Percentiles rank a stretch among this genome's conserved stretches.
Conservation (phyloP, 805 yeast species). For the Candida sphagnicola region DNA sequence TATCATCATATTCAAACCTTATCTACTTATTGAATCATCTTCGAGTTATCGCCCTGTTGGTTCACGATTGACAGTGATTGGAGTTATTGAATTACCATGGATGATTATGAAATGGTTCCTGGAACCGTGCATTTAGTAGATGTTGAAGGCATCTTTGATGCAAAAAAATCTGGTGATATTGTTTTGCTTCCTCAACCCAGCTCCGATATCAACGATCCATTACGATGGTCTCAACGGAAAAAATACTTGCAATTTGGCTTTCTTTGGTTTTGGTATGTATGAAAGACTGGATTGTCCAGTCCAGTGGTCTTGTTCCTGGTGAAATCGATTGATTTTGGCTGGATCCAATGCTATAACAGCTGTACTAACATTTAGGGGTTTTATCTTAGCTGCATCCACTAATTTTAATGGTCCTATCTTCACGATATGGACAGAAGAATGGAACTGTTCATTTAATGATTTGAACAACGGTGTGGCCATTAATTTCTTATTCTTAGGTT, state of each 20-base stretch:
- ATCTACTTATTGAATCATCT: too few relatives aligned
- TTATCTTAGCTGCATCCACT: slow-evolving; percentile 20
- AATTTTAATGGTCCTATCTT: slow-evolving; percentile 28
- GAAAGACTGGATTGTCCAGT: too few relatives aligned
- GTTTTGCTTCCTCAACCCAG: slow-evolving; percentile 34
- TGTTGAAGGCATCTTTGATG: slow-evolving; percentile 27
- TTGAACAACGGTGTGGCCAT: slow-evolving; percentile 24
- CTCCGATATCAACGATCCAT: slow-evolving; percentile 30
- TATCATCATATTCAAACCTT: too few relatives aligned
- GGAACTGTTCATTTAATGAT: slow-evolving; percentile 18
- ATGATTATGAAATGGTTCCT: slow-evolving; percentile 33
- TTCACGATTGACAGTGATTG: too few relatives aligned
- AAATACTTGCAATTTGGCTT: slow-evolving; percentile 22
- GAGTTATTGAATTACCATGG: too few relatives aligned
- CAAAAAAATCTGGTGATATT: slow-evolving; percentile 21
- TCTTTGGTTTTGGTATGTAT: slow-evolving; percentile 16
- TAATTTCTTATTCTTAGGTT: slow-evolving; percentile 27
- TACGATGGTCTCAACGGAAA: slow-evolving; percentile 27
- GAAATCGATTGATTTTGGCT: too few relatives aligned
- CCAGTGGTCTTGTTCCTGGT: too few relatives aligned
- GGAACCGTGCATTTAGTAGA: slow-evolving; percentile 52
- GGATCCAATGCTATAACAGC: too few relatives aligned
- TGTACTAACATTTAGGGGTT: slow-evolving; percentile 18
- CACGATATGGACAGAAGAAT: slow-evolving; percentile 21
- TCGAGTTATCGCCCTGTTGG: too few relatives aligned